Percentiles rank a stretch among this genome's conserved stretches.
Conservation (phyloP, 805 yeast genomes). For the Nakazawaea laoshanensis region DNA sequence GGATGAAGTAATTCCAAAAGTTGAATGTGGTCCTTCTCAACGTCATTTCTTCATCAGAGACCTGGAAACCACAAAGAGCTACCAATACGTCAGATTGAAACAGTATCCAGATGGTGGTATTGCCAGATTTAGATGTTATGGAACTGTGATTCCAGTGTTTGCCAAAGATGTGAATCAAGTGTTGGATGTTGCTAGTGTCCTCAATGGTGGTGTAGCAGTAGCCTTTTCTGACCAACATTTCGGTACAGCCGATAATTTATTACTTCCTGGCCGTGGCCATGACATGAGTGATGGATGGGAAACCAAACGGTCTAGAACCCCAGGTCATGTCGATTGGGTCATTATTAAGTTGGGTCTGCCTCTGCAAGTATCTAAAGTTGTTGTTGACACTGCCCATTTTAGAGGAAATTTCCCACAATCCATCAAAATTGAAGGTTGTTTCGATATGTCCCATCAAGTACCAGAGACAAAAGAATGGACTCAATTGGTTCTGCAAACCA, state of each 20-base stretch:
- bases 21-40: constrained; percentile 86
- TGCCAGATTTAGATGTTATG: constrained; percentile 88
- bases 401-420: constrained; percentile 92
- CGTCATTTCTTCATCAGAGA: constrained; percentile 72
- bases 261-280: constrained; percentile 89
- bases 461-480: constrained; percentile 52
- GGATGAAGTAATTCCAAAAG: constrained; percentile 60
- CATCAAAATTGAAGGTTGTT: constrained; percentile 58
- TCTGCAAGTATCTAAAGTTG: constrained; percentile 41
- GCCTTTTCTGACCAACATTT: constrained; percentile 87
- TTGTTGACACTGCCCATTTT: constrained; percentile 89
- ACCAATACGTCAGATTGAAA: constrained; percentile 73
- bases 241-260: constrained; percentile 81
- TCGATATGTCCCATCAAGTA: constrained; percentile 19
- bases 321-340: constrained; percentile 90
- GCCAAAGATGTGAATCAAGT: constrained; percentile 36
- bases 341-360: constrained; percentile 67
- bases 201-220: constrained; percentile 85
- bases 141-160: constrained; percentile 67
- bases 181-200: constrained; percentile 73
- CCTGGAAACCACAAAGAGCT: constrained; percentile 47
- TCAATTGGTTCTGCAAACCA: constrained; percentile 52
- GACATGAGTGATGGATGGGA: constrained; percentile 99
- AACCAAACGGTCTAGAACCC: constrained; percentile 76
- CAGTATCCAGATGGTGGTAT: constrained; percentile 99